A percentile compares a stretch with the other conserved stretches of the same genome.
Evolutionary conservation across 345 rosid species (phyloP).

Genomic region (Camelina laxa): DNA sequence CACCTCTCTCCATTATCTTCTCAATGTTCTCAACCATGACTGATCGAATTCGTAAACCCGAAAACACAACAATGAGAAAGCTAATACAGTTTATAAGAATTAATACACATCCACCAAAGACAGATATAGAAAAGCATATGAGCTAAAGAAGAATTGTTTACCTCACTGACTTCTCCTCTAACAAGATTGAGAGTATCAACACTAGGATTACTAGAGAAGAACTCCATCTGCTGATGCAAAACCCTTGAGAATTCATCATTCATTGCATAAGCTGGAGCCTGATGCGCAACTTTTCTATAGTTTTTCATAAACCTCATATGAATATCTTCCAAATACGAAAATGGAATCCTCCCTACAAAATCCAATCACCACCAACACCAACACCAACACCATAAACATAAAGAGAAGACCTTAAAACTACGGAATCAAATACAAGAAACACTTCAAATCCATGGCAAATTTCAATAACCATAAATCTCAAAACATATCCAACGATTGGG

Average conservation of each 20-base stretch:
- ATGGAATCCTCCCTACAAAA: slow-evolving; percentile 89
- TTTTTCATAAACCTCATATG: slow-evolving; percentile 98
- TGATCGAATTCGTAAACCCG: slow-evolving; percentile 66
- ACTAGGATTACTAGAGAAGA: slow-evolving; percentile 90
- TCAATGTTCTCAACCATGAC: slow-evolving; percentile 97
- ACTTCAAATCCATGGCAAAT: background rate
- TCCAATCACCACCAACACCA: too few relatives aligned
- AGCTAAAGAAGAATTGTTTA: slow-evolving; percentile 39
- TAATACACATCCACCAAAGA: background rate
- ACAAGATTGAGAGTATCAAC: slow-evolving; percentile 91
- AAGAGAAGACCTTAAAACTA: background rate
- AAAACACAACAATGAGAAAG: slow-evolving; percentile 14
- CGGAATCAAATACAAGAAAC: background rate
- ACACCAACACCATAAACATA: slow-evolving; percentile 24
- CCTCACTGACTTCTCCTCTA: slow-evolving; percentile 96
- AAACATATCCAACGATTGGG: too few relatives aligned
- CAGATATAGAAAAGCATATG: background rate
- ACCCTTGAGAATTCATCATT: slow-evolving; percentile 99
- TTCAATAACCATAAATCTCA: too few relatives aligned
- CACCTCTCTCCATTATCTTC: slow-evolving; percentile 96
- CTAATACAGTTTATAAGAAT: too few relatives aligned
- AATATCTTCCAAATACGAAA: too few relatives aligned
- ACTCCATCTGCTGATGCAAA: slow-evolving; percentile 99
- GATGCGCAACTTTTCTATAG: slow-evolving; percentile 77
- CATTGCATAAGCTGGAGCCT: slow-evolving; percentile 96